Evolutionary conservation across 2,329 filamentous ascomycete species (phyloP).

Genomic region (Colletotrichum tofieldiae): DNA sequence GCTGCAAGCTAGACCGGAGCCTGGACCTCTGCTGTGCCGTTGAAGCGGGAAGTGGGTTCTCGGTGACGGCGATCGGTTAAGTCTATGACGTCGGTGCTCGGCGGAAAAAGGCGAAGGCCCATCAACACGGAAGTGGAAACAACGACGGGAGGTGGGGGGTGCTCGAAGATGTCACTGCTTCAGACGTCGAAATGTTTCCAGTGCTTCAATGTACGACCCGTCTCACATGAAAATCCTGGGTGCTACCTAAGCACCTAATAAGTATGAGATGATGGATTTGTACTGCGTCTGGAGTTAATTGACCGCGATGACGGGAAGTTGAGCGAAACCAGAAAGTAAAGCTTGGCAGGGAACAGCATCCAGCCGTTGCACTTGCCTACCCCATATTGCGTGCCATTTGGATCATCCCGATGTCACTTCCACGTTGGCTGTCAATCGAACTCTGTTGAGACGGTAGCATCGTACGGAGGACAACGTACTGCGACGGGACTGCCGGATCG

Average conservation of each 20-base stretch:
- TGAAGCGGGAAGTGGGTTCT: constrained; percentile 18
- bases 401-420: constrained; percentile 19
- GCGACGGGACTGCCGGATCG: background rate
- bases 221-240: no score
- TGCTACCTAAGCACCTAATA: background rate
- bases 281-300: background rate
- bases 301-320: background rate
- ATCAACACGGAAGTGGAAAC: constrained; percentile 27
- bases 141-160: background rate
- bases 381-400: background rate
- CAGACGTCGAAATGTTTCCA: background rate
- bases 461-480: background rate
- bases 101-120: constrained; percentile 1
- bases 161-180: background rate
- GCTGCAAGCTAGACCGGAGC: background rate
- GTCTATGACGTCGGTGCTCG: constrained; percentile 21
- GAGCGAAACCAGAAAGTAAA: background rate
- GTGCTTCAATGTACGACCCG: background rate
- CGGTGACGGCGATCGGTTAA: constrained; percentile 2
- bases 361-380: background rate
- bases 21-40: background rate
- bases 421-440: background rate
- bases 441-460: background rate
- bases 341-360: background rate
- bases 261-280: background rate